phyloP scores from a whole-genome alignment of 2,329 filamentous ascomycete genomes.

The Aspergillus uvarum region DNA sequence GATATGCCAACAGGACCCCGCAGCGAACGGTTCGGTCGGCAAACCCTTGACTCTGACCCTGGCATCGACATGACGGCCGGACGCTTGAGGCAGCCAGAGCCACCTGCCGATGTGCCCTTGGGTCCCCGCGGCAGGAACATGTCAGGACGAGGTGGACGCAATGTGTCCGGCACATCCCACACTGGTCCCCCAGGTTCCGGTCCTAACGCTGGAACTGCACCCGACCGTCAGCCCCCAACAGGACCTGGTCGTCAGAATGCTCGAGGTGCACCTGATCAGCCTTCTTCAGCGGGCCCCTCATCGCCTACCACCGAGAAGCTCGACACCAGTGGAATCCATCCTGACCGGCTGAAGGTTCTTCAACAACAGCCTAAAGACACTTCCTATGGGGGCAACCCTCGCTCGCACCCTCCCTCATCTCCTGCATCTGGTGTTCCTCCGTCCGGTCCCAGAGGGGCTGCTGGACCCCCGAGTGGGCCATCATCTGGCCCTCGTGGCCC shows the following conservation, averaged over 20 bases:
- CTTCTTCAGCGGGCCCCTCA: constrained; percentile 28
- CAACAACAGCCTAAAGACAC: constrained; percentile 32
- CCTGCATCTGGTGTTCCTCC: constrained; percentile 34
- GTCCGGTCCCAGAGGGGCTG: constrained; percentile 42
- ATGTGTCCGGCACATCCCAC: constrained; percentile 33
- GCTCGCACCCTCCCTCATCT: constrained; percentile 26
- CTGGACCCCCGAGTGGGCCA: constrained; percentile 35
- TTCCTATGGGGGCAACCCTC: constrained; percentile 19
- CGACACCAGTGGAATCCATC: constrained; percentile 52
- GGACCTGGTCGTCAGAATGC: constrained; percentile 43
- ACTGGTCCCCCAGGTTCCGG: constrained; percentile 17
- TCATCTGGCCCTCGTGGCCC: constrained; percentile 38
- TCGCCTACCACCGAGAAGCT: constrained; percentile 34
- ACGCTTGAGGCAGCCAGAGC: constrained; percentile 44
- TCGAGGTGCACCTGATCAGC: constrained; percentile 35
- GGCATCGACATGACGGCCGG: constrained; percentile 48
- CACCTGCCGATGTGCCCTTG: constrained; percentile 50
- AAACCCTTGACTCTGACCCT: constrained; percentile 29
- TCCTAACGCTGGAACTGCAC: constrained; percentile 21
- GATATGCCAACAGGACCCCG: constrained; percentile 56
- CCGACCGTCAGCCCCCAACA: constrained; percentile 46
- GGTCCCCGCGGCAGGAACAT: constrained; percentile 52
- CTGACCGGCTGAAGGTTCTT: constrained; percentile 52
- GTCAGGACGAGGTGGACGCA: constrained; percentile 41
- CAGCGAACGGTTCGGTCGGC: constrained; percentile 37